Conservation (phyloP, 176 grass and related monocot genomes). For the Carex kokanica region DNA sequence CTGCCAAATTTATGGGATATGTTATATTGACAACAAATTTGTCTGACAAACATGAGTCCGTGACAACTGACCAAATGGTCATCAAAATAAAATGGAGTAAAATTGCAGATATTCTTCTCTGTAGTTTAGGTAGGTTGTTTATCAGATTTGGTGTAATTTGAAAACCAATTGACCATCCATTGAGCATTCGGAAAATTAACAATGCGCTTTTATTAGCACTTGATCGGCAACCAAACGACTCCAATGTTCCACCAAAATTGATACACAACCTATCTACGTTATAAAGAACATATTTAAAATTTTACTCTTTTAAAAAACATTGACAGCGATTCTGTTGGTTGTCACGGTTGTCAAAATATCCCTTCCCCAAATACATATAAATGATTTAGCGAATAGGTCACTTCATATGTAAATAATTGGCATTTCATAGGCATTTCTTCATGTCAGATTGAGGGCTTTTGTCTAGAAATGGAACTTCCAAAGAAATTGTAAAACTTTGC, state of each 20-base stretch:
- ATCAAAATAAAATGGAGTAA: neutral
- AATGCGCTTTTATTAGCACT: neutral
- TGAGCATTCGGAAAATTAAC: neutral
- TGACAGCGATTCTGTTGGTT: neutral
- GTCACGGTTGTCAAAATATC: neutral
- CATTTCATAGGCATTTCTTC: neutral
- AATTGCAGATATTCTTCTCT: neutral
- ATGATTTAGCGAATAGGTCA: neutral
- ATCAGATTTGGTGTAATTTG: neutral
- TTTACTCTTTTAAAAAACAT: neutral
- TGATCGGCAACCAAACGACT: neutral
- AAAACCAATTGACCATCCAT: neutral
- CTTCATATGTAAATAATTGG: neutral
- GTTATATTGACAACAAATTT: neutral
- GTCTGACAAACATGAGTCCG: neutral
- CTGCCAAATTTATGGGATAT: slow-evolving; percentile 42
- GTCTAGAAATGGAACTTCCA: neutral
- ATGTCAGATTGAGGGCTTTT: neutral
- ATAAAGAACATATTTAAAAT: neutral
- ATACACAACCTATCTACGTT: neutral
- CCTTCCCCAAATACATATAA: neutral
- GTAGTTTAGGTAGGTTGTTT: neutral
- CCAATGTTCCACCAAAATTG: neutral
- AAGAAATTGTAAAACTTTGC: neutral
- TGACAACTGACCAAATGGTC: neutral